Percentiles rank a stretch among this genome's conserved stretches.
Conservation (phyloP, 257 asterid genomes). For the Solanum chmielewskii region DNA sequence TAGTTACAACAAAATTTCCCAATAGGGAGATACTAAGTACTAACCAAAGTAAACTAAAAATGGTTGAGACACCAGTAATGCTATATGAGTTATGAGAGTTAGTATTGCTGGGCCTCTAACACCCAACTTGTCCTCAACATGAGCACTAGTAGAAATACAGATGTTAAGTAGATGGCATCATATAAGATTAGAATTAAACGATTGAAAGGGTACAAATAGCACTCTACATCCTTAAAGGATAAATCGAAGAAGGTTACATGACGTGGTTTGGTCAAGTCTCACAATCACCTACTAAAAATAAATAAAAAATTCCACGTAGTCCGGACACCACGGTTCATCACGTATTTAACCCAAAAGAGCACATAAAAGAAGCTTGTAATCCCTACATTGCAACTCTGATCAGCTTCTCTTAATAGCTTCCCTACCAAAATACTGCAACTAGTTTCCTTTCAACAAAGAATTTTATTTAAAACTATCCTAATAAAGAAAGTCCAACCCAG, state of each 20-base stretch:
- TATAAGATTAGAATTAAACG: neutral
- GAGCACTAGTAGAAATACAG: neutral
- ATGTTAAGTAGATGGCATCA: neutral
- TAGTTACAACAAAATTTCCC: neutral
- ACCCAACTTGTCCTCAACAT: neutral
- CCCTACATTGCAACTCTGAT: neutral
- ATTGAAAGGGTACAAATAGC: neutral
- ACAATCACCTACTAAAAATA: neutral
- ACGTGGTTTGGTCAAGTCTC: neutral
- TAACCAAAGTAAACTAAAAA: neutral
- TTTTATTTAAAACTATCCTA: neutral
- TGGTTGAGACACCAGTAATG: neutral
- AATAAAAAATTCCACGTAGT: neutral
- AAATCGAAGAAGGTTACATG: neutral
- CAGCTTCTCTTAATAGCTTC: neutral
- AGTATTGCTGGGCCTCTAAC: neutral
- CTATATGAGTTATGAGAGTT: neutral
- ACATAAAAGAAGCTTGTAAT: neutral
- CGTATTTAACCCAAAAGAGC: neutral
- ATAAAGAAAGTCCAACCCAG: neutral
- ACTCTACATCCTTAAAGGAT: neutral
- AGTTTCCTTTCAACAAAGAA: neutral
- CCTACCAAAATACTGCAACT: neutral
- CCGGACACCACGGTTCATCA: neutral
- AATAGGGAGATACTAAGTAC: neutral